Percentiles rank a stretch among this genome's conserved stretches.
Conservation (phyloP, 78 protist genomes). For the slime mould (Dictyostelium discoideum) region DNA sequence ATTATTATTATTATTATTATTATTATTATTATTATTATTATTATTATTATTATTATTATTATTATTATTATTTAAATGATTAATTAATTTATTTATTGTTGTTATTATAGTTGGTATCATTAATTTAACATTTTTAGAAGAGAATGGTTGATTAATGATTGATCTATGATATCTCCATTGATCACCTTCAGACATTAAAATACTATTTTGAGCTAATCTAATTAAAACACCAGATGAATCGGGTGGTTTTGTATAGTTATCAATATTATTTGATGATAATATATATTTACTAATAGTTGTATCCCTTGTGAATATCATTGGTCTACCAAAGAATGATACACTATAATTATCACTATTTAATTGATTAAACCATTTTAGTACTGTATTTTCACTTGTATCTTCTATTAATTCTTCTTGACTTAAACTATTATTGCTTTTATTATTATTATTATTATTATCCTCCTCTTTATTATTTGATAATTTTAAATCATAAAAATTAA, state of each 20-base stretch:
- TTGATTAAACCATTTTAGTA: constrained; percentile 61
- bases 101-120: constrained; percentile 14
- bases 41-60: background rate
- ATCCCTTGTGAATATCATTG: constrained; percentile 63
- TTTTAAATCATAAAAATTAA: constrained; percentile 47
- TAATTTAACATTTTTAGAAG: constrained; percentile 15
- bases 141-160: constrained; percentile 9
- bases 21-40: background rate
- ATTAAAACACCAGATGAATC: constrained; percentile 60
- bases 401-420: background rate
- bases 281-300: background rate
- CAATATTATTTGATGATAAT: background rate
- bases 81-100: background rate
- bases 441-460: background rate
- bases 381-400: constrained; percentile 38
- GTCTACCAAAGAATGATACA: constrained; percentile 61
- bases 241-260: constrained; percentile 43
- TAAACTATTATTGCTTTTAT: background rate
- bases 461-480: background rate
- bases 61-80: background rate
- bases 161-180: constrained; percentile 35
- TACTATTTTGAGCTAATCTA: constrained; percentile 37
- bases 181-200: constrained; percentile 49
- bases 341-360: constrained; percentile 12
- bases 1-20: background rate